Evolutionary conservation across 257 asterid genomes (phyloP), one percentile per base, ranked within the genome.

Genomic region (Apocynum venetum): DNA sequence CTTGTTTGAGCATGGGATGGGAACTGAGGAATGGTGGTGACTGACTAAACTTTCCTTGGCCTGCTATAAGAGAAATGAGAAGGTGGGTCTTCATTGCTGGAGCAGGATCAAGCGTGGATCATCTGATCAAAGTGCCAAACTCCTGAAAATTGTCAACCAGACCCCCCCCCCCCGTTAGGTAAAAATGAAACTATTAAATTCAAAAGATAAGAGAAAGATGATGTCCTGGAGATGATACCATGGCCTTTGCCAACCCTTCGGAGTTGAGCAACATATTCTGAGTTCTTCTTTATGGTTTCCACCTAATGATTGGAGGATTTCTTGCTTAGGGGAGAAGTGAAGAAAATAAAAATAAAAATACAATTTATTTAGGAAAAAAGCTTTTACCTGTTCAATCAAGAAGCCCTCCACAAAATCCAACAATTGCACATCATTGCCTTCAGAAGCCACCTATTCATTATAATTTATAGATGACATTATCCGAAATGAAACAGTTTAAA

Each of bases 191-290:
- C 7, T 63, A 41, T 3, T 10, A 9, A 17, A 75, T 9, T 36
- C 31, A 44, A 6, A 31, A 46, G 8, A 40, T 56, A 38, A 36
- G 46, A 3, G 48, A 41, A 44, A 6, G 51, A 8, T 1, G 36
- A 8, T 1, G 36, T 53, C 10, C 1, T 4, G 25, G 61, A 17
- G 31, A 55, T 19, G 7, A 38, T 86, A 88, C 92, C 90, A 35
- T 81, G 90, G 74, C 90, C 92, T 79, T 84, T 81, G 77, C 86
- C 90, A 25, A 88, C 88, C 76, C 89, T 81, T 76, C 92, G 77
- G 83, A 88, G 81, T 83, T 83, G 90, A 48, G 90, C 86, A 8
- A 88, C 92, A 72, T 81, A 88, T 65, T 86, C 92, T 25, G 89
- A 84, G 49, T 86, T 88, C 80, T 71, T 81, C 84, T 86, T 88